Evolutionary conservation across 2,329 filamentous ascomycete species (phyloP).

Genomic region (Sclerotinia spermophila): DNA sequence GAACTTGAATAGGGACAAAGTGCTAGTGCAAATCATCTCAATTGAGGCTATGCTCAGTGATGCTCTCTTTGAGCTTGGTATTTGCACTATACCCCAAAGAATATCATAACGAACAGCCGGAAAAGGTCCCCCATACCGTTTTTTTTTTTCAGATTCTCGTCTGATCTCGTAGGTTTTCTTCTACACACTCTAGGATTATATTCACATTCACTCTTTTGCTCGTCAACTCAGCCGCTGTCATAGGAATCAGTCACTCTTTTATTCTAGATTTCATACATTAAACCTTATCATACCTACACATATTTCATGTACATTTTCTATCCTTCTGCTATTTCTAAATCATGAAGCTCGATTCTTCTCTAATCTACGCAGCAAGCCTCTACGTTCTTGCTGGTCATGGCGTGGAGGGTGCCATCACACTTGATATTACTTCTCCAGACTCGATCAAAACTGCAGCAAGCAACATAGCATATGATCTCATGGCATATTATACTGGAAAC

Average conservation of each 20-base stretch:
- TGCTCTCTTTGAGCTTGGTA: background rate
- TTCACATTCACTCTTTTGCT: conserved; percentile 15
- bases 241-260: conserved; percentile 12
- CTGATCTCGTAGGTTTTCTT: conserved; percentile 9
- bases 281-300: background rate
- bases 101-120: background rate
- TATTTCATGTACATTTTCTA: conserved; percentile 1
- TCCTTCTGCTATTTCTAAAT: background rate
- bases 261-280: conserved; percentile 4
- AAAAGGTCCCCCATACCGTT: background rate
- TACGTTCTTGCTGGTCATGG: conserved; percentile 14
- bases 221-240: background rate
- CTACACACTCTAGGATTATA: background rate
- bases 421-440: conserved; percentile 23
- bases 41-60: conserved; percentile 10
- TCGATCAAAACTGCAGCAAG: conserved; percentile 34
- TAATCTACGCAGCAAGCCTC: conserved; percentile 7
- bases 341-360: conserved; percentile 12
- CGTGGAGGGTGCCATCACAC: conserved; percentile 15
- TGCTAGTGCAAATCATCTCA: conserved; percentile 5
- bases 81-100: background rate
- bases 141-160: conserved; percentile 2
- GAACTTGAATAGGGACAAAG: background rate
- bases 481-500: conserved; percentile 49
- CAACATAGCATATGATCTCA: conserved; percentile 45